Conservation (phyloP, 495 filamentous ascomycete genomes). For the Symbiotaphrina buchneri region DNA sequence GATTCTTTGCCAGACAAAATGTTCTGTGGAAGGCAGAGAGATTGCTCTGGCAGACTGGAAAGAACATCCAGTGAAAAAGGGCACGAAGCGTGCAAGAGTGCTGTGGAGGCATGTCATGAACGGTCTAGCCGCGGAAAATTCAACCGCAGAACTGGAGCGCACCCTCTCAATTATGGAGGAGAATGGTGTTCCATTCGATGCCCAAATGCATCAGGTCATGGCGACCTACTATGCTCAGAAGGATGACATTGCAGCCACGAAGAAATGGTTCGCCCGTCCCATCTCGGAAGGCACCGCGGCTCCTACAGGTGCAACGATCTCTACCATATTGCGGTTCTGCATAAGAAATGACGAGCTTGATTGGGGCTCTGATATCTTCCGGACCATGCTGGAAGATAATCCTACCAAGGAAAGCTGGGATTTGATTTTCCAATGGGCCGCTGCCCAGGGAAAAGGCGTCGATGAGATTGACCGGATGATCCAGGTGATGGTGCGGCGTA, state of each 20-base stretch:
- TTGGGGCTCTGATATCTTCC: conserved; percentile 41
- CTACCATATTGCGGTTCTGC: conserved; percentile 29
- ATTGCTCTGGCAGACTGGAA: conserved; percentile 20
- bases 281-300: conserved; percentile 21
- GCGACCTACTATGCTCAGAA: conserved; percentile 24
- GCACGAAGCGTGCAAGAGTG: conserved; percentile 12
- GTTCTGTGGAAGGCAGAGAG: conserved; percentile 31
- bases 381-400: conserved; percentile 24
- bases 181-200: conserved; percentile 9
- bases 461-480: conserved; percentile 50
- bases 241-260: conserved; percentile 27
- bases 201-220: conserved; percentile 22
- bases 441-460: conserved; percentile 42
- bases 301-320: too few relatives aligned
- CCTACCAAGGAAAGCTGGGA: conserved; percentile 37
- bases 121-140: conserved; percentile 43
- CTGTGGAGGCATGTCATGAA: conserved; percentile 37
- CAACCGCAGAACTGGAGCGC: conserved; percentile 26
- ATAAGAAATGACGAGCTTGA: conserved; percentile 31
- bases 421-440: conserved; percentile 53
- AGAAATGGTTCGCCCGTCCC: conserved; percentile 41
- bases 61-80: conserved; percentile 6
- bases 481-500: conserved; percentile 27
- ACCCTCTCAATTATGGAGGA: conserved; percentile 14
- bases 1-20: conserved; percentile 32